Evolutionary conservation across 306 rosid genomes (phyloP).

Genomic region (Quercus robur): DNA sequence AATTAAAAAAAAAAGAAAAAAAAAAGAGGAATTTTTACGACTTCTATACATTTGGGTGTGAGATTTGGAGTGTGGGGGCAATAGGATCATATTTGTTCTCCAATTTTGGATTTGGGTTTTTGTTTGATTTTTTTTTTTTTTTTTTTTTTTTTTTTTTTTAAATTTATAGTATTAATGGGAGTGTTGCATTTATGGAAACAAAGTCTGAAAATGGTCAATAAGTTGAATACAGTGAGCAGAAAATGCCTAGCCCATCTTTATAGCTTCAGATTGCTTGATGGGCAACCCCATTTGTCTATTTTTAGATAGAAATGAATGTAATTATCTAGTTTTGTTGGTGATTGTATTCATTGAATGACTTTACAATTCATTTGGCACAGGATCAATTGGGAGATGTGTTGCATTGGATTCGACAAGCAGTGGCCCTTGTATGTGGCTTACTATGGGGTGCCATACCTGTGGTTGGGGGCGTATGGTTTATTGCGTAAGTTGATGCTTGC

Average conservation of each 20-base stretch:
- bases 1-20: no score
- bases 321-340: not conserved
- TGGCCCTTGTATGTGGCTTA: conserved; percentile 71
- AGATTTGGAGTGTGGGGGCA: not conserved
- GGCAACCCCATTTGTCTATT: not conserved
- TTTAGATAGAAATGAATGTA: not conserved
- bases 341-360: not conserved
- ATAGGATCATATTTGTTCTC: not conserved
- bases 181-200: not conserved
- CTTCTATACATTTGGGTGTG: not conserved
- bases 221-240: not conserved
- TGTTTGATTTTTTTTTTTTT: not conserved
- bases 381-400: conserved; percentile 96
- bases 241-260: not conserved
- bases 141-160: no score
- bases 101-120: not conserved
- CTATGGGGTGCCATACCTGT: conserved; percentile 90
- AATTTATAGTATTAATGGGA: not conserved
- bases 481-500: conserved; percentile 60
- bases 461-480: conserved; percentile 93
- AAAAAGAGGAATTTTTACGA: not conserved
- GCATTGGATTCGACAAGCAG: conserved; percentile 94
- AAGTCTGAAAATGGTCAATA: not conserved
- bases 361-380: conserved; percentile 26
- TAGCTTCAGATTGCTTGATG: not conserved